A percentile compares a stretch with the other conserved stretches of the same genome.
Evolutionary conservation across 2,329 filamentous ascomycete genomes (phyloP).

Genomic region (Basipetospora chlamydospora): DNA sequence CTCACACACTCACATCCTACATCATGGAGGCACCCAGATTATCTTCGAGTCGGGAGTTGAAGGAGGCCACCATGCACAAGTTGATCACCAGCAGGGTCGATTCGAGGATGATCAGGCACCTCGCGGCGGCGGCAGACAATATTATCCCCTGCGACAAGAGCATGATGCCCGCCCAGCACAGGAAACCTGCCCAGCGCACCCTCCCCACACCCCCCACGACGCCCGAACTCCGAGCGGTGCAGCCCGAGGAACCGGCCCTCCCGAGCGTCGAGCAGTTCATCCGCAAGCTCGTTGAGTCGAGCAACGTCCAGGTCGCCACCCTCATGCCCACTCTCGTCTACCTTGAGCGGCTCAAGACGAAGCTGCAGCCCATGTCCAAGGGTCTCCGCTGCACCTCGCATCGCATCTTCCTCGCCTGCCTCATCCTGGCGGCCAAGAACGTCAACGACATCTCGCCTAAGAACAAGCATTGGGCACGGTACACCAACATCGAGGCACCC

Average conservation of each 20-base stretch:
- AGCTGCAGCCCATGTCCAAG: conserved; percentile 86
- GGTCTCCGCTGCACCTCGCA: conserved; percentile 94
- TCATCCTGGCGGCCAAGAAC: conserved; percentile 87
- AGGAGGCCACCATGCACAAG: conserved; percentile 62
- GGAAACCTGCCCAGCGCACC: conserved; percentile 20
- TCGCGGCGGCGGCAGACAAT: conserved; percentile 57
- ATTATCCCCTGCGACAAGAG: conserved; percentile 66
- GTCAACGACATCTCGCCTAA: conserved; percentile 97
- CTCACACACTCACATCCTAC: neutral
- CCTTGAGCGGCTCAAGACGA: conserved; percentile 67
- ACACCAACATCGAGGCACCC: conserved; percentile 61
- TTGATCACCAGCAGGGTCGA: conserved; percentile 68
- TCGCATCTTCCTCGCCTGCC: conserved; percentile 84
- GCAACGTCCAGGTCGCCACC: conserved; percentile 92
- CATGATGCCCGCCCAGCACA: conserved; percentile 32
- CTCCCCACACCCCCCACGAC: conserved; percentile 36
- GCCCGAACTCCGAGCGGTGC: conserved; percentile 31
- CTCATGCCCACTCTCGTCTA: conserved; percentile 96
- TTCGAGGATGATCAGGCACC: conserved; percentile 62
- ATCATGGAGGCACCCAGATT: conserved; percentile 6
- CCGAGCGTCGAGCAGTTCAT: conserved; percentile 87
- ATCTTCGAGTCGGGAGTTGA: conserved; percentile 40
- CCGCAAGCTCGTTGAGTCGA: conserved; percentile 74
- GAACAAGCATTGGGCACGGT: conserved; percentile 99
- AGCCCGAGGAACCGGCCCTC: conserved; percentile 38